Evolutionary conservation across 305 asterid species (phyloP), one percentile per base, ranked within the genome.

Genomic region (Fraxinus baroniana): DNA sequence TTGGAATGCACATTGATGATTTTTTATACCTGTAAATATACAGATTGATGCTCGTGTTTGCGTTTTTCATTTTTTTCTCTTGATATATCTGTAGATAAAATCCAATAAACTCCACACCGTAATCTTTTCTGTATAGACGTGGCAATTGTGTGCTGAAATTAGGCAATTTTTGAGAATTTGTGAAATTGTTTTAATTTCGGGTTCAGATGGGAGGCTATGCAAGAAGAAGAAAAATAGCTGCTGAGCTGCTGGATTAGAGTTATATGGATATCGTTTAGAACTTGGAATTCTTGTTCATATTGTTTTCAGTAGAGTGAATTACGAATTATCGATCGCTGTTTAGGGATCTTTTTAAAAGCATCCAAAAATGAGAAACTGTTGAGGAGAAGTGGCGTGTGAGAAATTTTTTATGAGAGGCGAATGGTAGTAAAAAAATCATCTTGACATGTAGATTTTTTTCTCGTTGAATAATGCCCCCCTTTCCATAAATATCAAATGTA

Each of bases 91-190:
- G 41, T 70, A 0, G 76, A 12, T 70, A 70, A 2, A 70, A 70
- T 32, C 41, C 20, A 32, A 12, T 41, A 70, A 70, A 6, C 33
- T 22, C 73, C 73, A 24, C 37, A 4, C 15, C 18, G 7, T 28
- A 70, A 30, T 70, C 4, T 30, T 13, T 32, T 30, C 41, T 70
- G 24, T 70, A 30, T 15, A 70, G 10, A 64, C 18, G 76, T 70
- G 24, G 24, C 74, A 32, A 70, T 32, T 15, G 39, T 32, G 24
- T 5, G 44, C 76, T 30, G 76, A 70, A 17, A 79, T 37, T 79
- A 79, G 24, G 77, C 70, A 76, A 75, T 46, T 79, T 76, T 64
- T 77, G 20, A 46, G 82, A 82, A 17, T 86, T 82, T 74, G 60
- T 35, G 22, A 74, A 76, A 37, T 77, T 83, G 37, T 57, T 20